Conservation (phyloP, 768 basidiomycete genomes). For the Amanita phalloides region DNA sequence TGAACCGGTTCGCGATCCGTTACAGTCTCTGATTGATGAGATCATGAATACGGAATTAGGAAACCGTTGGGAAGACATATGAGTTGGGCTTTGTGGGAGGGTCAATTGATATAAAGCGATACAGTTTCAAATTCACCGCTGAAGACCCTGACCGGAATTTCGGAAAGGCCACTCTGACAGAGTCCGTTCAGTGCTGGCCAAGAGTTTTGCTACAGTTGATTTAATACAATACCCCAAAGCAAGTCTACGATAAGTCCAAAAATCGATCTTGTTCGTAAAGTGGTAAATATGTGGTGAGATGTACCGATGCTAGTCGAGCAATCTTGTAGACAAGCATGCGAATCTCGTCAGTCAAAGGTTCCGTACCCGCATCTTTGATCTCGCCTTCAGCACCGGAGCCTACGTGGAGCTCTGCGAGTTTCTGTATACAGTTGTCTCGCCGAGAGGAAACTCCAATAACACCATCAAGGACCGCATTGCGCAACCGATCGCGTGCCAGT, state of each 20-base stretch:
- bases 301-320: slow-evolving; percentile 60
- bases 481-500: slow-evolving; percentile 53
- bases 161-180: background rate
- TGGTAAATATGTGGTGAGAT: slow-evolving; percentile 67
- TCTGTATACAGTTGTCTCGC: slow-evolving; percentile 22
- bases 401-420: slow-evolving; percentile 12
- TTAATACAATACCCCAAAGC: slow-evolving; percentile 13
- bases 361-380: slow-evolving; percentile 42
- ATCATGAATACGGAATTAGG: background rate
- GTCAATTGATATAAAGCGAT: background rate
- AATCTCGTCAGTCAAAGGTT: slow-evolving; percentile 62
- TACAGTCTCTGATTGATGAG: background rate
- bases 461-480: slow-evolving; percentile 49
- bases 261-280: slow-evolving; percentile 66
- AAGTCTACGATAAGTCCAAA: slow-evolving; percentile 8
- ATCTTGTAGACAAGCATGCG: slow-evolving; percentile 59
- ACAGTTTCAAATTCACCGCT: background rate
- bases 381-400: background rate
- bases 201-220: background rate
- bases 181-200: background rate
- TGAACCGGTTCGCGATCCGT: background rate
- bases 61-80: background rate
- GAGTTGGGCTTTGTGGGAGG: background rate
- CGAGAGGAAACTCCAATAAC: slow-evolving; percentile 44
- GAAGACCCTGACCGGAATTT: background rate